Percentiles rank a stretch among this genome's conserved stretches.
Conservation (phyloP, 306 rosid genomes). For the Fragaria nilgerrensis region DNA sequence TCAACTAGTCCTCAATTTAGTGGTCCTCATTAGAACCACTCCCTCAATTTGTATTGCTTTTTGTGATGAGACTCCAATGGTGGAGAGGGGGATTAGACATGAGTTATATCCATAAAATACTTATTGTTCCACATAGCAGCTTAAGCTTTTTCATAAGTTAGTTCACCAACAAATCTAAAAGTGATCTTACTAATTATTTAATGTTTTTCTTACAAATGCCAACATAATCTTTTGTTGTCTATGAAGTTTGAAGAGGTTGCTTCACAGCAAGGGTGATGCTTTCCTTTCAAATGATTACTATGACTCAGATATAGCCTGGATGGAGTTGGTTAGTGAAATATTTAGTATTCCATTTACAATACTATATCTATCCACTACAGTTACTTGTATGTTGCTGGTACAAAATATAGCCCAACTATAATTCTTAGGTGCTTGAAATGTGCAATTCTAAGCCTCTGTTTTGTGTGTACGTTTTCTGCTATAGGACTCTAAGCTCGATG, state of each 20-base stretch:
- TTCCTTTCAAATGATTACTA: constrained; percentile 90
- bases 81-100: not conserved
- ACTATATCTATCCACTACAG: not conserved
- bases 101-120: not conserved
- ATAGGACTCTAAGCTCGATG: constrained; percentile 87
- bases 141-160: not conserved
- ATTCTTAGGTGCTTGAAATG: not conserved
- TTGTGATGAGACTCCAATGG: not conserved
- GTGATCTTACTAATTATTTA: not conserved
- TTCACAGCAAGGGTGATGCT: constrained; percentile 87
- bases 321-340: constrained; percentile 77
- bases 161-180: not conserved
- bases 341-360: constrained; percentile 10
- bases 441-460: constrained; percentile 23
- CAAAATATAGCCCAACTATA: not conserved
- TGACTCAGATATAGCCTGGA: constrained; percentile 90
- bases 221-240: constrained; percentile 27
- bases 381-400: not conserved
- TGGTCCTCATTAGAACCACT: no score
- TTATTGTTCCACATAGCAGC: not conserved
- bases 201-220: constrained; percentile 9
- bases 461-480: constrained; percentile 8
- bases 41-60: constrained; percentile 1
- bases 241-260: constrained; percentile 81
- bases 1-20: not conserved